phyloP scores from a whole-genome alignment of 2,329 filamentous ascomycete species.

The Xylariaceae sp. region DNA sequence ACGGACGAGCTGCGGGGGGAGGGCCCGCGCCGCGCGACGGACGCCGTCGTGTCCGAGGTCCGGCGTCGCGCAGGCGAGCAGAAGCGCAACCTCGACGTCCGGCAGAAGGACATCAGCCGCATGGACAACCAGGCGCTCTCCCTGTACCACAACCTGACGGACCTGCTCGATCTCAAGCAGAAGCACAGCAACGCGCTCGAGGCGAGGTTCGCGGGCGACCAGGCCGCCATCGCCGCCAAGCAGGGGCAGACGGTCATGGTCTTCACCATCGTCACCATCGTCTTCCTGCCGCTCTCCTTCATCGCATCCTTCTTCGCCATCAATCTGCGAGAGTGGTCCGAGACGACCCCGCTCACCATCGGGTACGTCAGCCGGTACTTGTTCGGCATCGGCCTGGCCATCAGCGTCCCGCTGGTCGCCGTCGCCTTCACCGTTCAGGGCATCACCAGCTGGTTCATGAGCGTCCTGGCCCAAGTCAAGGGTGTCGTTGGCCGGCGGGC shows the following conservation, averaged over 20 bases:
- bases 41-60: slow-evolving; percentile 38
- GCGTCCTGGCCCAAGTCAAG: slow-evolving; percentile 7
- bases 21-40: slow-evolving; percentile 21
- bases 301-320: slow-evolving; percentile 41
- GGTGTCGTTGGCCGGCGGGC: slow-evolving; percentile 1
- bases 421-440: slow-evolving; percentile 35
- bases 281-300: slow-evolving; percentile 41
- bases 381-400: slow-evolving; percentile 39
- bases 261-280: slow-evolving; percentile 41
- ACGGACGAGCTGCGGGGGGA: slow-evolving; percentile 29
- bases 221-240: slow-evolving; percentile 54
- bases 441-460: slow-evolving; percentile 23
- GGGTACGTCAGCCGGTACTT: slow-evolving; percentile 50
- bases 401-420: slow-evolving; percentile 34
- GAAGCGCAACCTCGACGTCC: slow-evolving; percentile 50
- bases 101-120: slow-evolving; percentile 54
- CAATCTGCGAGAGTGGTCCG: slow-evolving; percentile 41
- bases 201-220: slow-evolving; percentile 55
- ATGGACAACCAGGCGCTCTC: slow-evolving; percentile 59
- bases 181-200: slow-evolving; percentile 65
- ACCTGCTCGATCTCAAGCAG: slow-evolving; percentile 62
- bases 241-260: slow-evolving; percentile 41
- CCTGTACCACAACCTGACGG: slow-evolving; percentile 55
- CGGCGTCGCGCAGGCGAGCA: slow-evolving; percentile 53
- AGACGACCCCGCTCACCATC: slow-evolving; percentile 33